Evolutionary conservation across 768 basidiomycete genomes (phyloP).

Genomic region (Phaffia tasmanica): DNA sequence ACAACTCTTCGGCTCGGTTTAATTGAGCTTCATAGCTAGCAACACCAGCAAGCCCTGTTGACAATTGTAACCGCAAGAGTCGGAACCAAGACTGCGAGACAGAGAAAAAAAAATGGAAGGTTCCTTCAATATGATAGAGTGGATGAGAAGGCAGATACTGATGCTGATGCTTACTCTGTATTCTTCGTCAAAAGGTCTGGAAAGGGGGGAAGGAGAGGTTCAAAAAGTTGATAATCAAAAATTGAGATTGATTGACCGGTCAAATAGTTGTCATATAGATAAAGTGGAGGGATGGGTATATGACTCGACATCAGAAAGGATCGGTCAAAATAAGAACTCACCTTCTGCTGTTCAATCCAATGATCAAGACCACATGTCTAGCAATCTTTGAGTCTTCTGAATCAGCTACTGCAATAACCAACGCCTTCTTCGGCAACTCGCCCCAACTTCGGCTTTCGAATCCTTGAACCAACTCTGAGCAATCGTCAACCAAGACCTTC

Average conservation of each 20-base stretch:
- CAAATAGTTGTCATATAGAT: too few species aligned
- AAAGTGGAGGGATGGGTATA: too few species aligned
- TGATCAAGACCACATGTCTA: constrained; percentile 27
- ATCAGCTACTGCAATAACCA: constrained; percentile 23
- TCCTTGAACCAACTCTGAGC: constrained; percentile 9
- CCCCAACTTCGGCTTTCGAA: constrained; percentile 21
- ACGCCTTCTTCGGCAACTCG: constrained; percentile 12
- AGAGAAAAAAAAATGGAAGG: too few species aligned
- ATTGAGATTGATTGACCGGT: too few species aligned
- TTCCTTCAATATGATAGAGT: too few species aligned
- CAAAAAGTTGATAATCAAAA: too few species aligned
- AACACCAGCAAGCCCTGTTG: constrained; percentile 29
- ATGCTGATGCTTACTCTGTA: constrained; percentile 26
- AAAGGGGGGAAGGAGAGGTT: too few species aligned
- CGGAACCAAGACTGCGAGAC: constrained; percentile 29
- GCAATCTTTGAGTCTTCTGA: constrained; percentile 11
- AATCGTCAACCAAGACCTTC: constrained; percentile 18
- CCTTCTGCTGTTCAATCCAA: constrained; percentile 33
- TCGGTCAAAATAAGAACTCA: too few species aligned
- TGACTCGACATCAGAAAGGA: too few species aligned
- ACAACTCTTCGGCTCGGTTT: constrained; percentile 29
- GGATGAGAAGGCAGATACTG: too few species aligned
- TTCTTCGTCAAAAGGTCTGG: constrained; percentile 30
- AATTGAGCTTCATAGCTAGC: constrained; percentile 32
- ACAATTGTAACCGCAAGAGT: constrained; percentile 28